Evolutionary conservation across 495 filamentous ascomycete genomes (phyloP).

Genomic region (Penicillium parvum): DNA sequence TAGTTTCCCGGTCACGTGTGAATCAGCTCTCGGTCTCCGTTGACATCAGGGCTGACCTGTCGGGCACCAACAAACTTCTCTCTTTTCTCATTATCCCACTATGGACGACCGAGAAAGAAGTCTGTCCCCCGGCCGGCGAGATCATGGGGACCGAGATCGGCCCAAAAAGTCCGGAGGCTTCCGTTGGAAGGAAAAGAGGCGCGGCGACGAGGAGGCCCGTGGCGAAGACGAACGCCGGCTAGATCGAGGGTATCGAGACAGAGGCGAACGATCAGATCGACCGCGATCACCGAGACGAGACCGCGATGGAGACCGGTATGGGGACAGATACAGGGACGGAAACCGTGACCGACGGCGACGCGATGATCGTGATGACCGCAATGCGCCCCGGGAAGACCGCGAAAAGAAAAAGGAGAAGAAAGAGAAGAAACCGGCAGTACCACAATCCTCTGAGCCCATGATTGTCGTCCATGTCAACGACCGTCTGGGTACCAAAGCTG

Average conservation of each 20-base stretch:
- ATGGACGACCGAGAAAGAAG: constrained; percentile 38
- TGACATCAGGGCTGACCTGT: constrained; percentile 13
- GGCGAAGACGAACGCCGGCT: constrained; percentile 42
- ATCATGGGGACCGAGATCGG: constrained; percentile 23
- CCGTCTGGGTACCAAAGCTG: constrained; percentile 82
- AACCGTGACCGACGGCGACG: constrained; percentile 22
- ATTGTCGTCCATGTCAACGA: constrained; percentile 93
- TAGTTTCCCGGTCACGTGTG: constrained; percentile 26
- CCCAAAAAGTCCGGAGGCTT: constrained; percentile 48
- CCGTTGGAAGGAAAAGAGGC: constrained; percentile 63
- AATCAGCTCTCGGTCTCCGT: constrained; percentile 8
- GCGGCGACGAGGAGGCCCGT: constrained; percentile 42
- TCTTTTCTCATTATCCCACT: constrained; percentile 16
- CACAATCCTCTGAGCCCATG: constrained; percentile 62
- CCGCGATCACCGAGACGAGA: constrained; percentile 21
- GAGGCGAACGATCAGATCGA: constrained; percentile 31
- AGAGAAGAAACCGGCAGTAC: constrained; percentile 33
- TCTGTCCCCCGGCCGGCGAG: constrained; percentile 30
- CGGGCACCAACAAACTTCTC: constrained; percentile 14
- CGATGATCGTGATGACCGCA: constrained; percentile 26
- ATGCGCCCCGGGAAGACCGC: constrained; percentile 24
- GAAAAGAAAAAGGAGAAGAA: constrained; percentile 35
- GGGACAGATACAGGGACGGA: constrained; percentile 16
- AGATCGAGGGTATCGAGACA: constrained; percentile 55
- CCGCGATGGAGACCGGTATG: constrained; percentile 23